Evolutionary conservation across 495 filamentous ascomycete genomes (phyloP), one percentile per base, ranked within the genome.

Genomic region (Penicillium fimorum): DNA sequence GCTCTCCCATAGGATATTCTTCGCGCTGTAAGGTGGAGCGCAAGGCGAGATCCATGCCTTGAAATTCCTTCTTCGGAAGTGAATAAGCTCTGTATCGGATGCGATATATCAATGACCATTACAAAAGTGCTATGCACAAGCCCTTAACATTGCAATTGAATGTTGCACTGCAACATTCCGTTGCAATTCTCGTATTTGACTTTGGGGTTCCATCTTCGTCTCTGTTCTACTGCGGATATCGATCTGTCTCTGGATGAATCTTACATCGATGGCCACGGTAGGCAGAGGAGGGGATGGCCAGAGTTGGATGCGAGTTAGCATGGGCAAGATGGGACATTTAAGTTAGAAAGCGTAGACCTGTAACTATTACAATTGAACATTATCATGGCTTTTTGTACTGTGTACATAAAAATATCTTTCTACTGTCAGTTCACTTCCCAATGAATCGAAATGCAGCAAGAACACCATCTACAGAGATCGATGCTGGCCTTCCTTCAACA

Each of bases 41-140:
- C 75, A 75, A 79, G 79, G 75, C 73, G 76, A 81, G 79, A 58
- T 66, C 69, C 66, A 76, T 81, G 72, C 77, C 79, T 76, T 79
- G 76, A 78, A 77, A 76, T 77, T 72, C 70, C 66, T 70, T 65
- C 61, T 58, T 50, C 60, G 55, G 57, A 56, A 51, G 64, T 53
- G 70, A 71, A 79, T 79, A 77, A 74, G 78, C 79, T 81, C 79
- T 80, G 79, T 82, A 82, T 82, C 77, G 69, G 78, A 67, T 68
- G 79, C 79, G 79, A 78, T 69, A 82, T 70, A 82, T 80, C 66
- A 69, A 81, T 38, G 7, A 63, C 61, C 66, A 67, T 69, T 45
- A 20, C 37, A 46, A 29, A 40, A 47, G 55, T 47, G 57, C 50
- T 45, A 44, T 12, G 40, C 38, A 50, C 56, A 17, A 35, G 58